Evolutionary conservation across 441 rosid genomes (phyloP).

Genomic region (Melianthus villosus): DNA sequence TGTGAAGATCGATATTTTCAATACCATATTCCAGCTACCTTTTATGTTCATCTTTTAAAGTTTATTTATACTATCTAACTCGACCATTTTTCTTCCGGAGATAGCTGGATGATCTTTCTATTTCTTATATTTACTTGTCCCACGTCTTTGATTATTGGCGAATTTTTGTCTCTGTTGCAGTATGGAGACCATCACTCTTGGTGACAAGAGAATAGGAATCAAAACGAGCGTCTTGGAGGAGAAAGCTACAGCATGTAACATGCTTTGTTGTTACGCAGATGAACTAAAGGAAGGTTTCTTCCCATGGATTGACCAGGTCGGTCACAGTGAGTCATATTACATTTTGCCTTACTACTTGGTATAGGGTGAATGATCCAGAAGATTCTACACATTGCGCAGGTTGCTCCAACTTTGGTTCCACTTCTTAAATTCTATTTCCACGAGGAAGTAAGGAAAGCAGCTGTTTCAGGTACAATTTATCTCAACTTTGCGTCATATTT

Average conservation of each 20-base stretch:
- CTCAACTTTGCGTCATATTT: background rate
- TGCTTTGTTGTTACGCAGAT: constrained; percentile 97
- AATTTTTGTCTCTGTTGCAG: constrained; percentile 25
- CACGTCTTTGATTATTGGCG: too few species aligned
- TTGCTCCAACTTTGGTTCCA: constrained; percentile 88
- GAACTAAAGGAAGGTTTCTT: constrained; percentile 97
- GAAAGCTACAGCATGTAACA: constrained; percentile 96
- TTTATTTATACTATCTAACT: too few species aligned
- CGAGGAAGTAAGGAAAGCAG: constrained; percentile 99
- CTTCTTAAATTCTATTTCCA: constrained; percentile 96
- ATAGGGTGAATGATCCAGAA: constrained; percentile 6
- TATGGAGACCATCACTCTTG: constrained; percentile 98
- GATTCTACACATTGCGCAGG: constrained; percentile 28
- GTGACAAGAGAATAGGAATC: constrained; percentile 96
- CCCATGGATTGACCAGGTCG: constrained; percentile 97
- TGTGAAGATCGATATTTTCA: too few species aligned
- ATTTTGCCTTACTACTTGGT: constrained; percentile 6
- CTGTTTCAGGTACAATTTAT: constrained; percentile 70
- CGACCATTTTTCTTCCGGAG: too few species aligned
- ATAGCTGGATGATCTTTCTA: too few species aligned
- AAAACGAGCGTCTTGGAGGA: constrained; percentile 96
- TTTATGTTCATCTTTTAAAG: too few species aligned
- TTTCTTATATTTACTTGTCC: too few species aligned
- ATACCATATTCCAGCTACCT: too few species aligned
- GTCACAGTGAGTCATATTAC: constrained; percentile 7